Evolutionary conservation across 2,329 filamentous ascomycete species (phyloP), one percentile per base, ranked within the genome.

Genomic region (Exophiala alcalophila): DNA sequence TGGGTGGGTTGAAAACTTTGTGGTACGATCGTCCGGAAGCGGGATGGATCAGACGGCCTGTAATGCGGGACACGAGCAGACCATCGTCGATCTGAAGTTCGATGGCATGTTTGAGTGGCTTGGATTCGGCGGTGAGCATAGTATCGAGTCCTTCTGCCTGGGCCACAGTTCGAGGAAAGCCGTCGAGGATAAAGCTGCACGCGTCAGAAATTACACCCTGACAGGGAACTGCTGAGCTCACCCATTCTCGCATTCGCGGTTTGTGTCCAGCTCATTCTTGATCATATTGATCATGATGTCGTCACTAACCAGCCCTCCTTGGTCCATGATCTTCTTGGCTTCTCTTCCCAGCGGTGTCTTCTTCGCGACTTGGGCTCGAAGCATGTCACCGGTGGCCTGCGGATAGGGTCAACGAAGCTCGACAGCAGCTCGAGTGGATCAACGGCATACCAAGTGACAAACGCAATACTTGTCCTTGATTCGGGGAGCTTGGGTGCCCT

Each of bases 271-370:
- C 77, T 98, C 91, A 66, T 84, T 86, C 81, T 92, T 91, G 76
- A 98, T 98, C 92, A 98, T 98, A 70, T 91, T 89, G 68, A 98
- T 86, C 80, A 98, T 91, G 65, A 98, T 98, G 65, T 97, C 91
- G 69, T 98, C 92, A 68, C 89, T 94, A 66, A 98, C 92, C 47
- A 98, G 81, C 58, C 91, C 91, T 60, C 92, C 92, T 66, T 91
- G 85, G 65, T 98, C 92, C 92, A 98, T 98, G 69, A 98, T 98
- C 82, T 97, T 97, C 83, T 98, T 98, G 56, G 92, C 92, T 75
- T 96, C 89, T 64, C 86, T 81, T 59, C 92, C 92, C 55, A 98
- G 81, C 47, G 86, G 71, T 44, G 92, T 98, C 82, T 97, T 96
- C 74, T 94, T 94, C 55, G 91, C 86, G 64, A 98, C 92, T 71